phyloP scores from a whole-genome alignment of 495 filamentous ascomycete species.

The Halenospora varia region DNA sequence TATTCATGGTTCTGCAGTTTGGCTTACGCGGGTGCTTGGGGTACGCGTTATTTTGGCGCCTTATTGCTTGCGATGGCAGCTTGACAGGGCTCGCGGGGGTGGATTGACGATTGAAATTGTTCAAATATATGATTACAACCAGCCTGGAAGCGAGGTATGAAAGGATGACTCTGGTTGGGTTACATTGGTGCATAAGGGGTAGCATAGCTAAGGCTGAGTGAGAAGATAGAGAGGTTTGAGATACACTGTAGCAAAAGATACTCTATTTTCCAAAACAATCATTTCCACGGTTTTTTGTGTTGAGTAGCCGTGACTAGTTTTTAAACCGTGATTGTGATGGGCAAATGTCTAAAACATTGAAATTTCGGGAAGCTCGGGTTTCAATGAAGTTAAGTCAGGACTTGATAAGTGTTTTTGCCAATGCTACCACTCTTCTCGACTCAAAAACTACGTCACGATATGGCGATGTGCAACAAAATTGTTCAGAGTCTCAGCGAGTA shows the following conservation, averaged over 20 bases:
- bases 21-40: constrained; percentile 11
- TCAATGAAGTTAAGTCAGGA: too few relatives aligned
- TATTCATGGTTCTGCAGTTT: constrained; percentile 20
- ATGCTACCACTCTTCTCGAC: background rate
- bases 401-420: too few relatives aligned
- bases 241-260: background rate
- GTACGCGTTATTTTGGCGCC: constrained; percentile 20
- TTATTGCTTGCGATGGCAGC: background rate
- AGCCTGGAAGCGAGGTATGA: constrained; percentile 28
- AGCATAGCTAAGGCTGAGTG: background rate
- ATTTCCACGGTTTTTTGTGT: too few relatives aligned
- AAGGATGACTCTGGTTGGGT: constrained; percentile 15
- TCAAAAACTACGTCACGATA: background rate
- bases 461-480: background rate
- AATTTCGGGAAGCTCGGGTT: too few relatives aligned
- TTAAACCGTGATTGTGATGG: background rate
- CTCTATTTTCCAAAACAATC: background rate
- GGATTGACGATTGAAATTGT: constrained; percentile 17
- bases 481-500: background rate
- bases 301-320: too few relatives aligned
- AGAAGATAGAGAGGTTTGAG: background rate
- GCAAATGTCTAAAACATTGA: background rate
- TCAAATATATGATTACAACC: constrained; percentile 27
- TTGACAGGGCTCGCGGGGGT: background rate
- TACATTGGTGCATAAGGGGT: background rate